Evolutionary conservation across 805 yeast species (phyloP).

Genomic region (Hagleromyces aurorensis): DNA sequence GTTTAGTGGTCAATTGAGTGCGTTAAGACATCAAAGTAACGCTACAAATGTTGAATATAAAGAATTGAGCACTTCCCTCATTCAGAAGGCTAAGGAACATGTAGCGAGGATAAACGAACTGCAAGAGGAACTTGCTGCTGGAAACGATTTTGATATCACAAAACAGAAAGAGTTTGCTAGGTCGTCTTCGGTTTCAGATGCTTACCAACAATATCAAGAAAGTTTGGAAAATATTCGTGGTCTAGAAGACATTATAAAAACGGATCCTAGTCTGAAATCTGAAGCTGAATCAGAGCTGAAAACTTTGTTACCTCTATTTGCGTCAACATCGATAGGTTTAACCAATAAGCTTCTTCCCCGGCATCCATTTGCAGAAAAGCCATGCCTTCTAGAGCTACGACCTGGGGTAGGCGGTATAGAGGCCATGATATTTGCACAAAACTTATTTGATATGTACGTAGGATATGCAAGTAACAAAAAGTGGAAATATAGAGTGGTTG

Average conservation of each 20-base stretch:
- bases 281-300: slow-evolving; percentile 61
- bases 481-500: slow-evolving; percentile 62
- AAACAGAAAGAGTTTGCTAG: slow-evolving; percentile 43
- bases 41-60: too few relatives aligned
- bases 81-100: slow-evolving; percentile 40
- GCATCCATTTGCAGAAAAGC: slow-evolving; percentile 64
- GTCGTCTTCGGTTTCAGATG: slow-evolving; percentile 37
- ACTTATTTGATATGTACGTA: slow-evolving; percentile 73
- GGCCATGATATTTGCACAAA: slow-evolving; percentile 79
- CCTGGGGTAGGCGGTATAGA: slow-evolving; percentile 98
- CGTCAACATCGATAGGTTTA: slow-evolving; percentile 37
- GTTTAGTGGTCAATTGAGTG: too few relatives aligned
- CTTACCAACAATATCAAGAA: slow-evolving; percentile 33
- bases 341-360: slow-evolving; percentile 63
- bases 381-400: slow-evolving; percentile 75
- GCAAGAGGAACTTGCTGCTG: slow-evolving; percentile 37
- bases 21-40: too few relatives aligned
- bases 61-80: slow-evolving; percentile 43
- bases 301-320: slow-evolving; percentile 38
- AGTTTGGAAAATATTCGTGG: slow-evolving; percentile 30
- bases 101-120: slow-evolving; percentile 35
- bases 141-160: slow-evolving; percentile 37
- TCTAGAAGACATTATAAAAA: slow-evolving; percentile 27
- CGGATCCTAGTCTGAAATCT: slow-evolving; percentile 32
- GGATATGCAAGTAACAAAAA: slow-evolving; percentile 54